Evolutionary conservation across 257 asterid species (phyloP).

Genomic region (Marsdenia floribunda): DNA sequence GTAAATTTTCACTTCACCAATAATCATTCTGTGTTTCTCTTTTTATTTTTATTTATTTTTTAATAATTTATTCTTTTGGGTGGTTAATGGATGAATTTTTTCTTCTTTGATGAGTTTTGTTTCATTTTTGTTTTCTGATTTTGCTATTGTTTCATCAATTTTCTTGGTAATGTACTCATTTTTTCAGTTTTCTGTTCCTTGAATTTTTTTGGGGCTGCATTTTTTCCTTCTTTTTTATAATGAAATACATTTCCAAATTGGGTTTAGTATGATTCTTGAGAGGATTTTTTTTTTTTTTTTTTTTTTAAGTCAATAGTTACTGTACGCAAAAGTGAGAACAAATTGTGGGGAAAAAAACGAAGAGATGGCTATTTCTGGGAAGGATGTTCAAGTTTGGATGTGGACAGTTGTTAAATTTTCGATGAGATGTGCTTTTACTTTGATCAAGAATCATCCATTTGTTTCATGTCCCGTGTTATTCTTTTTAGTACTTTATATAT

Average conservation of each 20-base stretch:
- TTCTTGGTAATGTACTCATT: background rate
- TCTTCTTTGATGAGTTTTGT: background rate
- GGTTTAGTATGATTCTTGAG: background rate
- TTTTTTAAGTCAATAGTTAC: background rate
- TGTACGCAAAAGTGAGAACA: background rate
- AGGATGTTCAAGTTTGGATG: constrained; percentile 38
- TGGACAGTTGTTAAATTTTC: constrained; percentile 31
- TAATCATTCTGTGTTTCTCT: too few relatives aligned
- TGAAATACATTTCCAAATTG: background rate
- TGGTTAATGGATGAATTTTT: background rate
- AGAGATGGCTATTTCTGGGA: constrained; percentile 46
- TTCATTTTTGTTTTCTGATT: background rate
- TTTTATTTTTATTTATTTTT: background rate
- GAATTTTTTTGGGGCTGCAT: background rate
- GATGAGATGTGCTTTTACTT: constrained; percentile 21
- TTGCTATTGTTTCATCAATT: background rate
- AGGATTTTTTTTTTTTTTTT: background rate
- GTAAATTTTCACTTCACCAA: background rate
- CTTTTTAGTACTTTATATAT: constrained; percentile 36
- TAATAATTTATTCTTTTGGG: background rate
- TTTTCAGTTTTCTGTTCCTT: background rate
- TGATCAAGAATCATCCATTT: constrained; percentile 36
- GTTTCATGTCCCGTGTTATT: constrained; percentile 31
- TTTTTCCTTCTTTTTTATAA: background rate
- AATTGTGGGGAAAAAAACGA: background rate